Evolutionary conservation across 495 filamentous ascomycete species (phyloP).

Genomic region (Hyaloscypha finlandica): DNA sequence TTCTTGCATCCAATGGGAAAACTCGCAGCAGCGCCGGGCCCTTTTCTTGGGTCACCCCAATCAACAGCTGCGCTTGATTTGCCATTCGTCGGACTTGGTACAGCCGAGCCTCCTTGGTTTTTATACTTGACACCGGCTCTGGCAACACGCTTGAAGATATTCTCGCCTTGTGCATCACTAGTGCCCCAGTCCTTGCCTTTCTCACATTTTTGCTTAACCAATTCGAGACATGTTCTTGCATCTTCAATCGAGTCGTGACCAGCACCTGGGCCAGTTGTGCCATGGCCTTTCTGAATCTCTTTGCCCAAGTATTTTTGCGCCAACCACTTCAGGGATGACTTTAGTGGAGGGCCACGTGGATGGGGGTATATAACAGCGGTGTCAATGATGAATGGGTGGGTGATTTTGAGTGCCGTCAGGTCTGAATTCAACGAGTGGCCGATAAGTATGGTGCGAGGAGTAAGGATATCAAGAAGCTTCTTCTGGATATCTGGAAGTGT

Average conservation of each 20-base stretch:
- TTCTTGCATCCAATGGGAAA: constrained; percentile 70
- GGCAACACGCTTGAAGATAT: constrained; percentile 80
- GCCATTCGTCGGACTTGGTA: constrained; percentile 48
- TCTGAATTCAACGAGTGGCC: constrained; percentile 94
- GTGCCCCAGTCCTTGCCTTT: constrained; percentile 83
- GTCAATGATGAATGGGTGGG: constrained; percentile 92
- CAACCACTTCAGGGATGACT: constrained; percentile 80
- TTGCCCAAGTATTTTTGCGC: constrained; percentile 76
- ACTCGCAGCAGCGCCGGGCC: constrained; percentile 69
- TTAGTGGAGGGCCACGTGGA: constrained; percentile 69
- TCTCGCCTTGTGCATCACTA: constrained; percentile 71
- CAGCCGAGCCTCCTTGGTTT: constrained; percentile 52
- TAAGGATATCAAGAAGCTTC: constrained; percentile 70
- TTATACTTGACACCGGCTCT: constrained; percentile 55
- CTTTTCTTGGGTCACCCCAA: constrained; percentile 78
- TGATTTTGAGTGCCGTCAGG: constrained; percentile 76
- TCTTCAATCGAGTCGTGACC: constrained; percentile 95
- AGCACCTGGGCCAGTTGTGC: constrained; percentile 43
- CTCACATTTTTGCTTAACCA: constrained; percentile 93
- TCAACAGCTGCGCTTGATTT: constrained; percentile 83
- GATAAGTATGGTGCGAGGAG: constrained; percentile 75
- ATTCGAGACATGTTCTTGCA: constrained; percentile 83
- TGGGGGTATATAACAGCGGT: constrained; percentile 86
- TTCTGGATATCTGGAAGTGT: constrained; percentile 81
- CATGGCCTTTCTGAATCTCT: constrained; percentile 80